Evolutionary conservation across 805 yeast genomes (phyloP).

Genomic region (Sugiyamaella floridensis): DNA sequence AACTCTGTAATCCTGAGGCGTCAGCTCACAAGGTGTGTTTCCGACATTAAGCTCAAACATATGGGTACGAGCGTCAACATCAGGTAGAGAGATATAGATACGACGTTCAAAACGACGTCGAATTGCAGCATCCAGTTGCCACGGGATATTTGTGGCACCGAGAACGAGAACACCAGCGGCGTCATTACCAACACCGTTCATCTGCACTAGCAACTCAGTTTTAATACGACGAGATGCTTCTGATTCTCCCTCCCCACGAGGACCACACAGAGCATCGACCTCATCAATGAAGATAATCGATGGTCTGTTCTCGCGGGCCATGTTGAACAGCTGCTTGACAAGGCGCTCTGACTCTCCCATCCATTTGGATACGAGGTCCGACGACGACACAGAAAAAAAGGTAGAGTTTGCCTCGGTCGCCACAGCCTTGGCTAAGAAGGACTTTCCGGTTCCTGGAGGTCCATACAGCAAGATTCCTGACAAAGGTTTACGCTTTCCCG

Average conservation of each 20-base stretch:
- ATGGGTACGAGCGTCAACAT: constrained; percentile 79
- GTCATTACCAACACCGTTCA: constrained; percentile 99
- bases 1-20: constrained; percentile 62
- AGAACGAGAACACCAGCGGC: constrained; percentile 84
- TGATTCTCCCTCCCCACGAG: constrained; percentile 95
- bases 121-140: constrained; percentile 97
- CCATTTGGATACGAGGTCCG: constrained; percentile 96
- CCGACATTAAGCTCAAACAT: constrained; percentile 96
- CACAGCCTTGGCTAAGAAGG: constrained; percentile 93
- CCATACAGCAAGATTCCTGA: constrained; percentile 84
- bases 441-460: constrained; percentile 98
- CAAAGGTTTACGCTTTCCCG: constrained; percentile 89
- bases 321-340: constrained; percentile 86
- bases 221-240: constrained; percentile 95
- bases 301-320: constrained; percentile 96
- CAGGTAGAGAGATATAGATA: constrained; percentile 93
- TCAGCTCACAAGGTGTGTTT: constrained; percentile 73
- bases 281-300: constrained; percentile 95
- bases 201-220: constrained; percentile 91
- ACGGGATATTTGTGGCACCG: constrained; percentile 97
- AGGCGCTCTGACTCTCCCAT: constrained; percentile 98
- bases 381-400: constrained; percentile 91
- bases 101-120: constrained; percentile 94
- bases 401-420: constrained; percentile 98
- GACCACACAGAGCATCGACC: constrained; percentile 96